These are phyloP conservation scores for Selaginella tamariscina DNA, from an alignment of 75 land plant species.

Conservation along the genomic window DNA sequence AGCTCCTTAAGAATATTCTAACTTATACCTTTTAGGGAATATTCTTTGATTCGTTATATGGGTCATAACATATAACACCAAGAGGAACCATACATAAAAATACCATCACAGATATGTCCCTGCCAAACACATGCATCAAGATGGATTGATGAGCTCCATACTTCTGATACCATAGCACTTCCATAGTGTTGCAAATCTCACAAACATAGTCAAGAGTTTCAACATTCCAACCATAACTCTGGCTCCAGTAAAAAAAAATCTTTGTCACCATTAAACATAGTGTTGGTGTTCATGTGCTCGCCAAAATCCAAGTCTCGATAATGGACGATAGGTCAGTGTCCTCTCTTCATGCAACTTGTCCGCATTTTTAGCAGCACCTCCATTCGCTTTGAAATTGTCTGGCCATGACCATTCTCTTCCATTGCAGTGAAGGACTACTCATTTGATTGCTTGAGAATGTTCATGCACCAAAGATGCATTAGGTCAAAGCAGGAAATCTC, in stretches of 20 bases:
- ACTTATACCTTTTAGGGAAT: too few relatives aligned
- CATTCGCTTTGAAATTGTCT: background rate
- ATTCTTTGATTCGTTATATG: too few relatives aligned
- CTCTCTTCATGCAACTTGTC: background rate
- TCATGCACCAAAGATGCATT: background rate
- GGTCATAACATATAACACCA: too few relatives aligned
- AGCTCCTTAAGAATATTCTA: too few relatives aligned
- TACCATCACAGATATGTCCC: background rate
- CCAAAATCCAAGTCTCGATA: background rate
- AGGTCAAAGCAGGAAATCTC: background rate
- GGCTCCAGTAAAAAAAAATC: background rate
- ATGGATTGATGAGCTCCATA: constrained; percentile 1
- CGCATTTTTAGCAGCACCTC: background rate
- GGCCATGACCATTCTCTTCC: background rate
- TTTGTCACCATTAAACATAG: background rate
- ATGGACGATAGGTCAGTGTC: background rate
- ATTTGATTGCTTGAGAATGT: background rate
- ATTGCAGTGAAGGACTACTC: background rate
- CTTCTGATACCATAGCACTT: background rate
- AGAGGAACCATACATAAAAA: background rate
- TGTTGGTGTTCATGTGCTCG: background rate
- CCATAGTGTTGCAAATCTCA: background rate
- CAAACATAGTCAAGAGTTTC: background rate
- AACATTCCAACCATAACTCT: background rate
- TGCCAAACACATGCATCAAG: background rate